Conservation (phyloP, 768 basidiomycete genomes). For the Phaeotremella fagi region DNA sequence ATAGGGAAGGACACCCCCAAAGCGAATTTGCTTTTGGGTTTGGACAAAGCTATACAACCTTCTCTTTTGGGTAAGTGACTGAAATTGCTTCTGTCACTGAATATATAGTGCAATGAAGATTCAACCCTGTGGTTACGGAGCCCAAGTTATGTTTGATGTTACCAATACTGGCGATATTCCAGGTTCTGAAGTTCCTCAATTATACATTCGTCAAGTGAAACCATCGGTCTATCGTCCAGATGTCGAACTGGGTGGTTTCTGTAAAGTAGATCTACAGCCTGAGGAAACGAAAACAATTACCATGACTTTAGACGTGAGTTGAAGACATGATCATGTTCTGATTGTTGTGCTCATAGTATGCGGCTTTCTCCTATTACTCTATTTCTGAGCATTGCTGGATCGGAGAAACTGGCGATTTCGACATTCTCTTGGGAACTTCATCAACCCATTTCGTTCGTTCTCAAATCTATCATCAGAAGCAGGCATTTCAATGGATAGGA, state of each 20-base stretch:
- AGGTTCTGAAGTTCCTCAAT: slow-evolving; percentile 63
- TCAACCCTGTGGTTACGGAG: slow-evolving; percentile 25
- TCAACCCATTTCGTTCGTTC: slow-evolving; percentile 49
- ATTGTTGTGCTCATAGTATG: slow-evolving; percentile 35
- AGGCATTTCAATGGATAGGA: slow-evolving; percentile 30
- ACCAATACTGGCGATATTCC: slow-evolving; percentile 55
- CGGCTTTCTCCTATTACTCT: slow-evolving; percentile 60
- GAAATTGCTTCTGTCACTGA: no score
- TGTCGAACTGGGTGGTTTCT: slow-evolving; percentile 59
- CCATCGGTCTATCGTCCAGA: slow-evolving; percentile 57
- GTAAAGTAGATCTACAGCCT: slow-evolving; percentile 44
- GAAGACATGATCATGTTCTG: slow-evolving; percentile 4
- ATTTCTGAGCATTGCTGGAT: slow-evolving; percentile 53
- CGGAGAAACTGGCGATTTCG: slow-evolving; percentile 54
- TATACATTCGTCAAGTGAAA: slow-evolving; percentile 57
- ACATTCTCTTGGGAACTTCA: slow-evolving; percentile 53
- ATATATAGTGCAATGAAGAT: no score
- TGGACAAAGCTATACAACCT: slow-evolving; percentile 40
- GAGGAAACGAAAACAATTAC: slow-evolving; percentile 38
- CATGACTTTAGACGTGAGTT: slow-evolving; percentile 42
- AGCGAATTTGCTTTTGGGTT: slow-evolving; percentile 43
- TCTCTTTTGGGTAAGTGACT: slow-evolving; percentile 29
- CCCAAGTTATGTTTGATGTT: slow-evolving; percentile 52
- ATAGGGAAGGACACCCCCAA: slow-evolving; percentile 31
- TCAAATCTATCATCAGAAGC: slow-evolving; percentile 8